Conservation (phyloP, 352 stramenopile species). For the Globisporangium okanoganense region DNA sequence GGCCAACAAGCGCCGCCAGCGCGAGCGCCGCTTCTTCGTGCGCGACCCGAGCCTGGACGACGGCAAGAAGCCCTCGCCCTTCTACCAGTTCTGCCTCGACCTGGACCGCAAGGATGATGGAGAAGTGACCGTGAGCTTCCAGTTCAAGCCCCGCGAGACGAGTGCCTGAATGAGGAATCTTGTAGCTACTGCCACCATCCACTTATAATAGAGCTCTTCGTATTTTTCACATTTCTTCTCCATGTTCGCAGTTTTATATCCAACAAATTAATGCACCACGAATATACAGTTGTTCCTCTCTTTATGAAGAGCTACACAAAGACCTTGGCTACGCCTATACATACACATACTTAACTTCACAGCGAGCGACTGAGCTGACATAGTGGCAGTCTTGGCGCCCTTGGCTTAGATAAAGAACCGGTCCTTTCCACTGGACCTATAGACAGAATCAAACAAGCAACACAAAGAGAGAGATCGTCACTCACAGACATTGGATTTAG, state of each 20-base stretch:
- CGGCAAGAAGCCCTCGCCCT: slow-evolving; percentile 25
- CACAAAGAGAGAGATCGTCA: neutral
- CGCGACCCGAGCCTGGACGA: slow-evolving; percentile 40
- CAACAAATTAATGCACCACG: neutral
- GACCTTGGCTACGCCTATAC: neutral
- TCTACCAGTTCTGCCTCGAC: slow-evolving; percentile 30
- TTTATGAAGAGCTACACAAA: neutral
- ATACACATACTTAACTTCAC: neutral
- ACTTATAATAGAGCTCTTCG: slow-evolving; percentile 4
- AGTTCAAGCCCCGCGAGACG: slow-evolving; percentile 13
- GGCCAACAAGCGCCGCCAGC: slow-evolving; percentile 38
- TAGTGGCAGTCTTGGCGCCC: neutral
- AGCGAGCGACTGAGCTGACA: neutral
- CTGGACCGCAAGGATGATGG: slow-evolving; percentile 18
- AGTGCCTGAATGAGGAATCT: neutral
- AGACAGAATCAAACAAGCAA: neutral
- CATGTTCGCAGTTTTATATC: neutral
- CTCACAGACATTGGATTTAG: neutral
- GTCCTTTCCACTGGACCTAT: slow-evolving; percentile 3
- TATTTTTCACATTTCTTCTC: too few relatives aligned
- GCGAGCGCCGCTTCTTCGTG: slow-evolving; percentile 67
- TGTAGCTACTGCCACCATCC: neutral
- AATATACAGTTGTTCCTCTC: neutral
- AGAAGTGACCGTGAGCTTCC: slow-evolving; percentile 5
- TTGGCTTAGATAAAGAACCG: slow-evolving; percentile 5